Evolutionary conservation across 805 yeast species (phyloP), one percentile per base, ranked within the genome.

Genomic region (Vanderwaltozyma yarrowii): DNA sequence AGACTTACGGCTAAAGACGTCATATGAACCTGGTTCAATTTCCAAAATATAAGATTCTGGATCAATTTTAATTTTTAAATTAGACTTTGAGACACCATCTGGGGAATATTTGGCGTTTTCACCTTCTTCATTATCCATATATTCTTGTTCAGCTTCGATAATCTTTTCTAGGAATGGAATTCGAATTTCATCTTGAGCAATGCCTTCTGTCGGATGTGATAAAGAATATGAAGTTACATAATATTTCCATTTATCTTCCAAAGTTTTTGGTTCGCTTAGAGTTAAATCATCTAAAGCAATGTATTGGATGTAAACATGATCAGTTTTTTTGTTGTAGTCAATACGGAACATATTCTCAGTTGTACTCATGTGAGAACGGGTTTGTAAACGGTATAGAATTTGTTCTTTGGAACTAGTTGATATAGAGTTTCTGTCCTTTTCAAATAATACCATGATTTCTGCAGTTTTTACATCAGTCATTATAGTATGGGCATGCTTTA

Each of bases 141-240:
- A 65, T 14, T 74, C 80, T 37, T 70, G 75, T 32, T 67, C 78
- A 10, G 74, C 73, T 35, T 65, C 70, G 33, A 76, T 74, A 33
- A 78, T 62, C 37, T 67, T 70, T 48, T 76, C 80, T 46, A 84
- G 65, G 60, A 89, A 82, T 19, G 97, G 97, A 60, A 85, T 68
- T 45, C 73, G 72, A 39, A 92, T 72, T 47, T 76, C 77, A 31
- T 81, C 77, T 15, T 84, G 75, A 14, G 86, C 78, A 14, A 92
- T 81, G 23, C 97, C 97, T 60, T 92, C 99, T 2, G 99, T 92
- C 28, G 98, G 97, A 52, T 86, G 94, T 3, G 95, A 81, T 83
- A 92, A 81, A 31, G 88, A 74, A 59, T 82, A 92, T 31, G 94
- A 83, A 0, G 97, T 89, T 36, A 92, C 72, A 56, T 92, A 92